Evolutionary conservation across 2,329 filamentous ascomycete species (phyloP).

Genomic region (Colletotrichum lini): DNA sequence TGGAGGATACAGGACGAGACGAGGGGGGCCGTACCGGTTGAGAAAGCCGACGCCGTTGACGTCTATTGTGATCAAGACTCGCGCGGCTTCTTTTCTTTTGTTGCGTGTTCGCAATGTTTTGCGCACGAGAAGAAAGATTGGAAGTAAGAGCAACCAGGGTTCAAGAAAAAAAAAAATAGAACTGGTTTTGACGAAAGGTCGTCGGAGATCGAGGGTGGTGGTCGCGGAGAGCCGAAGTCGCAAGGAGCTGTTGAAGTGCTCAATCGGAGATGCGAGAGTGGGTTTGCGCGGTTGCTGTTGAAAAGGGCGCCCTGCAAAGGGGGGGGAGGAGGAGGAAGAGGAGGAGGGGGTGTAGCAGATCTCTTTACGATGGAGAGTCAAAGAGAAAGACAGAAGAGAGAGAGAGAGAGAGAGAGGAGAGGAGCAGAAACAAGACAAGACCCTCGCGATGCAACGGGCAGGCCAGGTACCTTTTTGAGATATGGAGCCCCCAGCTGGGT

Average conservation of each 20-base stretch:
- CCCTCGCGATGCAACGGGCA: conserved; percentile 36
- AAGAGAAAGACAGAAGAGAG: not conserved
- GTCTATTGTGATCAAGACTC: conserved; percentile 19
- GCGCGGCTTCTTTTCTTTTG: not conserved
- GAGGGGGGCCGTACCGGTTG: conserved; percentile 9
- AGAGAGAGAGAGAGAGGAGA: conserved; percentile 1
- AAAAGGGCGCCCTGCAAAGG: conserved; percentile 33
- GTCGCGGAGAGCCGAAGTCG: conserved; percentile 40
- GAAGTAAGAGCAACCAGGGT: no score
- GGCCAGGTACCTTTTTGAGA: conserved; percentile 35
- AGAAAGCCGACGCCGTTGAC: conserved; percentile 35
- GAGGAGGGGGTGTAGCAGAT: not conserved
- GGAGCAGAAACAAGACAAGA: conserved; percentile 4
- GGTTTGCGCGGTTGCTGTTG: conserved; percentile 36
- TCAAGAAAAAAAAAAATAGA: not conserved
- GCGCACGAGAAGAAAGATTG: conserved; percentile 6
- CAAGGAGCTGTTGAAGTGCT: conserved; percentile 42
- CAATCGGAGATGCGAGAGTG: conserved; percentile 27
- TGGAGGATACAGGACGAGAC: conserved; percentile 11
- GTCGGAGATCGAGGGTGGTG: conserved; percentile 41
- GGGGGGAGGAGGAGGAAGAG: not conserved
- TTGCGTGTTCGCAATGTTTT: conserved; percentile 5
- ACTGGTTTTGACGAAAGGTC: conserved; percentile 22
- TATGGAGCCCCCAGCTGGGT: conserved; percentile 28
- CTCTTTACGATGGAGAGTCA: not conserved